Evolutionary conservation across 495 filamentous ascomycete genomes (phyloP).

Genomic region (Lentithecium fluviatile): DNA sequence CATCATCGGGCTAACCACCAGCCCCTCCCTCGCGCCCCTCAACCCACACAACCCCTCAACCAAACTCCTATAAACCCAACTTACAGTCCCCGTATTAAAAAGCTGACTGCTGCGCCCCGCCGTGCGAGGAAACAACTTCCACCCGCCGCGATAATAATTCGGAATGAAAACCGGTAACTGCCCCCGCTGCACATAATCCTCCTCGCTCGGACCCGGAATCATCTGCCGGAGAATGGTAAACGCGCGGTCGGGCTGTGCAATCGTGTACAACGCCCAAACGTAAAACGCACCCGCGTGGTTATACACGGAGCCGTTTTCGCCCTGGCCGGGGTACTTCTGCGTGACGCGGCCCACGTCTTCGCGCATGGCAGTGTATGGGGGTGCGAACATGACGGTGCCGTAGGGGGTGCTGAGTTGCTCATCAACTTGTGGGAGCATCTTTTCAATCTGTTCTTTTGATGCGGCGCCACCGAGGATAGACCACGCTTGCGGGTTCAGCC

Average conservation of each 20-base stretch:
- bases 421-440: constrained; percentile 53
- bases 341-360: constrained; percentile 60
- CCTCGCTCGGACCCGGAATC: constrained; percentile 52
- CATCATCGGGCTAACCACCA: constrained; percentile 51
- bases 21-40: constrained; percentile 49
- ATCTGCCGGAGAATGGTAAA: constrained; percentile 52
- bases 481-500: constrained; percentile 58
- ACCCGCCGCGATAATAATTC: constrained; percentile 58
- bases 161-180: constrained; percentile 58
- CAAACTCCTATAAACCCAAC: constrained; percentile 56
- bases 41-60: constrained; percentile 56
- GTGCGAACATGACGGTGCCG: constrained; percentile 55
- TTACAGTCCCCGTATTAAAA: constrained; percentile 59
- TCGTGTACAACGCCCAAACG: constrained; percentile 51
- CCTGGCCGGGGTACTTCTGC: constrained; percentile 57
- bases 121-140: constrained; percentile 51
- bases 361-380: constrained; percentile 54
- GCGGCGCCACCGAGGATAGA: constrained; percentile 56
- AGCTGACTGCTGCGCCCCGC: constrained; percentile 55
- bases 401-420: constrained; percentile 53
- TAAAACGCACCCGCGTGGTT: constrained; percentile 58
- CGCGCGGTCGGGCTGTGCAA: constrained; percentile 52
- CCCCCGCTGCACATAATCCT: constrained; percentile 54
- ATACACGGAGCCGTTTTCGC: constrained; percentile 57
- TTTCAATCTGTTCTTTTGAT: constrained; percentile 43